Conservation (phyloP, 202 grass and related monocot genomes). For the Saccharum hybrid region DNA sequence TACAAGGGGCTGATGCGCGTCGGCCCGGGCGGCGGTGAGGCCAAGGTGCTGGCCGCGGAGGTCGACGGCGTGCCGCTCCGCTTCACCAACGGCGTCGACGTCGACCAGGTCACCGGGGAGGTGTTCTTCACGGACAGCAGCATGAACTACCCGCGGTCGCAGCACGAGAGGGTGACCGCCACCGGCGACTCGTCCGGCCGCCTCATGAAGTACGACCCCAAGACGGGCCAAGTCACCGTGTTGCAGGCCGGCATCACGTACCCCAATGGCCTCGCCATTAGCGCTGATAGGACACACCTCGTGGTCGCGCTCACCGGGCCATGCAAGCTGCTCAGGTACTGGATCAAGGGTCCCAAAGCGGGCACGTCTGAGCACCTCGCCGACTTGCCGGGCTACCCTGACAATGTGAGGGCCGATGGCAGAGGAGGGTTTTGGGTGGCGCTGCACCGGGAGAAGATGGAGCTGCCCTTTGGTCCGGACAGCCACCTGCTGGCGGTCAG, state of each 20-base stretch:
- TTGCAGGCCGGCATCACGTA: too few species aligned
- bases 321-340: too few species aligned
- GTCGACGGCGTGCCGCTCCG: conserved; percentile 51
- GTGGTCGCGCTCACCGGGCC: too few species aligned
- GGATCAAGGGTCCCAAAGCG: neutral
- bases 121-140: conserved; percentile 71
- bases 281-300: too few species aligned
- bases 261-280: too few species aligned
- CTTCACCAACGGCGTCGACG: conserved; percentile 64
- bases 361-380: conserved; percentile 47
- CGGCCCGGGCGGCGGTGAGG: conserved; percentile 35
- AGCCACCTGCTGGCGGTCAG: neutral
- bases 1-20: conserved; percentile 58
- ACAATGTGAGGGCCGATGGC: conserved; percentile 48
- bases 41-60: conserved; percentile 24
- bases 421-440: conserved; percentile 64
- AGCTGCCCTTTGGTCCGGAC: neutral
- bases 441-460: neutral
- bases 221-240: too few species aligned
- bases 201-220: too few species aligned
- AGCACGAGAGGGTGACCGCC: too few species aligned
- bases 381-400: conserved; percentile 59
- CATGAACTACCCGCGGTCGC: neutral
- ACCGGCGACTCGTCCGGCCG: too few species aligned
- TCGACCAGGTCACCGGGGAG: conserved; percentile 57